Conservation (phyloP, 306 rosid genomes). For the Prunus persica region DNA sequence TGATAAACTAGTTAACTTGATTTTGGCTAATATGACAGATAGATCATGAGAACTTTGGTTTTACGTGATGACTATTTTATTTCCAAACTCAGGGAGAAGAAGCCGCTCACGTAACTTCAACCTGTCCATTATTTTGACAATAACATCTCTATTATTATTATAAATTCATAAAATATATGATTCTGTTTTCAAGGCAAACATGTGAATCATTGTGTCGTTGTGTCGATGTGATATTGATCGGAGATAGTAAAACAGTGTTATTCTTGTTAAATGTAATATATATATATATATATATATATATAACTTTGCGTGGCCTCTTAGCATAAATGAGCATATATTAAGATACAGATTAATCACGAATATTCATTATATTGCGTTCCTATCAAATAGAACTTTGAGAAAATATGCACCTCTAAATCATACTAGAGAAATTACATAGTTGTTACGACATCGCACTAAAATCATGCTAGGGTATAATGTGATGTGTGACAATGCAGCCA, state of each 20-base stretch:
- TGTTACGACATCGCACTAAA: too few species aligned
- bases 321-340: too few species aligned
- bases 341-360: too few species aligned
- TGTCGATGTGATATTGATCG: too few species aligned
- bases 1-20: neutral
- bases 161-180: neutral
- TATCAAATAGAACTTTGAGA: too few species aligned
- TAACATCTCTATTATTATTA: neutral
- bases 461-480: neutral
- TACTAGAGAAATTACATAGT: too few species aligned
- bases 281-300: too few species aligned
- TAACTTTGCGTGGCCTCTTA: too few species aligned
- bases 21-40: neutral
- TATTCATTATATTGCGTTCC: too few species aligned
- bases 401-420: too few species aligned
- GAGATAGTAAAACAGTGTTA: too few species aligned
- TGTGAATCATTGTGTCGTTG: neutral
- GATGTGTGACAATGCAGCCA: neutral
- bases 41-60: neutral
- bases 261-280: too few species aligned
- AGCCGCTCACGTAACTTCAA: neutral
- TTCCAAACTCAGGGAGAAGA: conserved; percentile 1
- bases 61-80: neutral
- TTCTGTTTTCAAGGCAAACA: neutral
- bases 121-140: neutral